These are phyloP conservation scores for Juglanconis juglandina DNA, from an alignment of 2,329 filamentous ascomycete genomes.

Conservation along the genomic window DNA sequence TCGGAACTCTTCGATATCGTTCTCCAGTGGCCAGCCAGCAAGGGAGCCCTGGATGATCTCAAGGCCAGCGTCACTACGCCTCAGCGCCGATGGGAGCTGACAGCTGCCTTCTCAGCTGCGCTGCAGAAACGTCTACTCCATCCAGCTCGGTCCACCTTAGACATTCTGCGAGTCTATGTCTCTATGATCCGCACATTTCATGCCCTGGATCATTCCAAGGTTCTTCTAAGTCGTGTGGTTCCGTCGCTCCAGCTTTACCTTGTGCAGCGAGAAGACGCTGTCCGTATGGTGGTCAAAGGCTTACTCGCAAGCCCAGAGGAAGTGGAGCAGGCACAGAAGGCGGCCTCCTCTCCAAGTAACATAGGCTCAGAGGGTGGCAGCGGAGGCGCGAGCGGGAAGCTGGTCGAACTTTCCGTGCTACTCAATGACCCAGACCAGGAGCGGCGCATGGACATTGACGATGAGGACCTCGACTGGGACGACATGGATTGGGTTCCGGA, in stretches of 20 bases:
- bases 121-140: constrained; percentile 67
- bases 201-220: constrained; percentile 71
- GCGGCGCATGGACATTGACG: constrained; percentile 50
- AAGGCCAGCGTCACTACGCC: constrained; percentile 66
- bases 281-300: constrained; percentile 72
- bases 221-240: constrained; percentile 71
- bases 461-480: constrained; percentile 79
- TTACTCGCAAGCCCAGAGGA: constrained; percentile 62
- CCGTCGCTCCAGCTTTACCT: constrained; percentile 72
- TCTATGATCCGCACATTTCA: constrained; percentile 76
- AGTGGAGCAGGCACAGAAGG: constrained; percentile 29
- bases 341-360: neutral
- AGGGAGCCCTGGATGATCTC: constrained; percentile 71
- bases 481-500: constrained; percentile 93
- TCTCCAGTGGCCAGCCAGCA: constrained; percentile 68
- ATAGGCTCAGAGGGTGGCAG: neutral
- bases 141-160: constrained; percentile 70
- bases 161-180: constrained; percentile 75
- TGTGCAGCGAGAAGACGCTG: constrained; percentile 70
- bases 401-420: constrained; percentile 65
- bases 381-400: constrained; percentile 36
- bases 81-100: constrained; percentile 66
- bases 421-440: constrained; percentile 60
- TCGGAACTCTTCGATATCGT: constrained; percentile 77
- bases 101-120: constrained; percentile 63